These are phyloP conservation scores for Aspergillus ibericus DNA, from an alignment of 2,329 filamentous ascomycete species.

Conservation along the genomic window DNA sequence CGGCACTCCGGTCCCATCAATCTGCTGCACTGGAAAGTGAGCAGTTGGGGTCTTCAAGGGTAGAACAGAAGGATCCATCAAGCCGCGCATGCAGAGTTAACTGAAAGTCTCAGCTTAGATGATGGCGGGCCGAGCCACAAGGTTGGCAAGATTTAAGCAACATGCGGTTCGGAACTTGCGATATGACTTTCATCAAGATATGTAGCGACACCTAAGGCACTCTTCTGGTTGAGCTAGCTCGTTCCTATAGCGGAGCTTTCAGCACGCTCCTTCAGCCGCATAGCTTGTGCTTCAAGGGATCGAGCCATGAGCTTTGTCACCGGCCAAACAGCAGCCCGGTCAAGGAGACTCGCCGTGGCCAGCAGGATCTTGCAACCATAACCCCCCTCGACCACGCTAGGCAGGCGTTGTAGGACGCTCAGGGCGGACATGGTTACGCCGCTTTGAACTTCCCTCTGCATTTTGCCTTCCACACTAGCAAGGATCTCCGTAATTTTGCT, in stretches of 20 bases:
- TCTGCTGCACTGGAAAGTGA: too few relatives aligned
- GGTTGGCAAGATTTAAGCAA: too few relatives aligned
- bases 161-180: too few relatives aligned
- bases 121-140: too few relatives aligned
- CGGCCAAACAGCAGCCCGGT: constrained; percentile 89
- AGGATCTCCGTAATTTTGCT: constrained; percentile 80
- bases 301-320: constrained; percentile 70
- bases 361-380: constrained; percentile 83
- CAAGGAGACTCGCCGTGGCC: constrained; percentile 81
- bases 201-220: neutral
- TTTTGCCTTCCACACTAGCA: constrained; percentile 73
- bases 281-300: constrained; percentile 64
- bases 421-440: constrained; percentile 54
- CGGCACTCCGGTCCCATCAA: too few relatives aligned
- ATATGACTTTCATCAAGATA: too few relatives aligned
- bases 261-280: constrained; percentile 62
- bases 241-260: constrained; percentile 35
- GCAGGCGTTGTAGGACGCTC: constrained; percentile 53
- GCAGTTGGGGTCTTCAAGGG: too few relatives aligned
- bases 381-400: constrained; percentile 65
- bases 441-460: constrained; percentile 61
- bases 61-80: too few relatives aligned
- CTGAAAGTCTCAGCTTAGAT: too few relatives aligned
- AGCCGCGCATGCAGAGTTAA: too few relatives aligned
- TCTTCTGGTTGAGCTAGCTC: neutral